Evolutionary conservation across 768 basidiomycete genomes (phyloP), one percentile per base, ranked within the genome.

Genomic region (Bullera alba): DNA sequence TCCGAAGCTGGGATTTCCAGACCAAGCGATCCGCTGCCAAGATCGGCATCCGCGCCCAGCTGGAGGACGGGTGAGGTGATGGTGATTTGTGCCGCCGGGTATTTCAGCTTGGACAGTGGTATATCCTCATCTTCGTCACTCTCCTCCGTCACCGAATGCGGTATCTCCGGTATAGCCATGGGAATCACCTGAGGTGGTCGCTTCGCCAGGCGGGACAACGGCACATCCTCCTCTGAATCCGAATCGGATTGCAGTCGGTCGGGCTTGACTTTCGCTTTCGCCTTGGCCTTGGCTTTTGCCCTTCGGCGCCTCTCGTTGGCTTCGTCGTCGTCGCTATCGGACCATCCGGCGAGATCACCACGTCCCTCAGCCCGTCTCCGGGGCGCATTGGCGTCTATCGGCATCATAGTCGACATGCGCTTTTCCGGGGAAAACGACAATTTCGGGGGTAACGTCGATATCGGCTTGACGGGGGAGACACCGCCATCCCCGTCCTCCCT

Each of bases 291-390:
- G 54, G 14, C 42, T 51, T 36, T 43, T 28, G 36, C 38, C 37
- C 23, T 37, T 37, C 39, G n/a, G n/a, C n/a, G 37, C 34, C 37
- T 17, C 15, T 48, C 6, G 42, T 45, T 52, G 70, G 75, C 58
- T 75, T 79, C 60, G 72, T 77, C 59, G 73, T 73, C 54, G 67
- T 74, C 41, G 67, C 74, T 32, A 73, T 78, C 51, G 81, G 79
- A 46, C 64, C 71, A 46, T 10, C 35, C 39, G 23, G 32, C 50
- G 3, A 43, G 42, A 3, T 27, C 50, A 5, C 21, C 25, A 15
- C 51, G 22, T 46, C 45, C 41, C 10, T 44, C 51, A 2, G 43
- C 34, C 23, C 22, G 23, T 30, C 39, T 21, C 22, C 50, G 2
- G 2, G 22, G 14, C 25, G 10, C 23, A 19, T 35, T 21, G 4